Evolutionary conservation across 1,284 basidiomycete genomes (phyloP).

Genomic region (Pseudozyma flocculosa): DNA sequence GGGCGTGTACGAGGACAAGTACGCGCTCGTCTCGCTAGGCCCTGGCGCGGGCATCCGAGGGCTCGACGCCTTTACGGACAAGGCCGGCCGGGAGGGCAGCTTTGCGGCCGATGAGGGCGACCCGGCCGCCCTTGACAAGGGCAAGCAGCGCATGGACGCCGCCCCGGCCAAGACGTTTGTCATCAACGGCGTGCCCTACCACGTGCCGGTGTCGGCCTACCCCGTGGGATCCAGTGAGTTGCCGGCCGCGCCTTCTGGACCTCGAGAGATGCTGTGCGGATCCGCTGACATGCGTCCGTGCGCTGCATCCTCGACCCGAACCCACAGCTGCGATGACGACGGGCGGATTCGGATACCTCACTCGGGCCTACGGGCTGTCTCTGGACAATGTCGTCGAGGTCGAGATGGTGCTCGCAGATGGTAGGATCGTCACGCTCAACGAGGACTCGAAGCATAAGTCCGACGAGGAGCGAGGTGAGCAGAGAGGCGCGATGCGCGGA

Average conservation of each 20-base stretch:
- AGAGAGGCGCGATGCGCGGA: too few relatives aligned
- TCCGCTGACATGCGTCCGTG: too few relatives aligned
- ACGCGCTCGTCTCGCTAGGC: constrained; percentile 37
- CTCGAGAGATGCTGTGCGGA: too few relatives aligned
- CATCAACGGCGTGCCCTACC: constrained; percentile 43
- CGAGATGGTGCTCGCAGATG: constrained; percentile 53
- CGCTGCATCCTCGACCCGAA: too few relatives aligned
- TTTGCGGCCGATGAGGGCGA: constrained; percentile 10
- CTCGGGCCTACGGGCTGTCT: constrained; percentile 72
- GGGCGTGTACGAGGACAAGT: constrained; percentile 38
- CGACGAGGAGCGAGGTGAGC: constrained; percentile 45
- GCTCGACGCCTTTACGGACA: constrained; percentile 41
- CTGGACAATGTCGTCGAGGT: constrained; percentile 49
- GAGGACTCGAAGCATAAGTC: constrained; percentile 34
- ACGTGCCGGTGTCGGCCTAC: constrained; percentile 58
- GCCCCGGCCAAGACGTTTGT: constrained; percentile 11
- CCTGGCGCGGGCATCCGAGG: constrained; percentile 41
- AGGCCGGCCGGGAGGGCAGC: constrained; percentile 36
- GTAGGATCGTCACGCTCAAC: constrained; percentile 41
- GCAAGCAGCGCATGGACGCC: constrained; percentile 14
- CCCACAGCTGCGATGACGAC: constrained; percentile 71
- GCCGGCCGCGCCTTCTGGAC: too few relatives aligned
- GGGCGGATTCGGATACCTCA: constrained; percentile 85
- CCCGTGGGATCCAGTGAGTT: constrained; percentile 65
- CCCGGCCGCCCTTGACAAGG: constrained; percentile 14